Evolutionary conservation across 192 early-diverging fungal genomes (phyloP).

Genomic region (Anaeromyces robustus): DNA sequence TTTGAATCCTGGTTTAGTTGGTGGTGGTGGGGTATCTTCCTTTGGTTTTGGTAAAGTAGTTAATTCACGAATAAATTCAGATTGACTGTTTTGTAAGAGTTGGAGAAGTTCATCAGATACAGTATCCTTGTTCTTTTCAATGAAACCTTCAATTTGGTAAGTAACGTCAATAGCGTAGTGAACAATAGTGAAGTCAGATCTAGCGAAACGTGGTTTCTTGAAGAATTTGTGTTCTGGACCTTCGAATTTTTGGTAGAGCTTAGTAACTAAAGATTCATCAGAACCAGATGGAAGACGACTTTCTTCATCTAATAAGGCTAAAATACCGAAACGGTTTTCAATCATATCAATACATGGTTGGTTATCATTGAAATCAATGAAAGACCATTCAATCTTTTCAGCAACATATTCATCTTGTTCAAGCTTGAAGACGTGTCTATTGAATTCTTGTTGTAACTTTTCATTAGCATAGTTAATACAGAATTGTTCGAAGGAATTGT

Average conservation of each 20-base stretch:
- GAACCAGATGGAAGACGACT: constrained; percentile 70
- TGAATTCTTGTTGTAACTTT: constrained; percentile 98
- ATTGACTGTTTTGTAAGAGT: not conserved
- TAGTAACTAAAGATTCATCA: constrained; percentile 71
- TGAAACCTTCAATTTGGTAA: constrained; percentile 86
- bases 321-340: constrained; percentile 84
- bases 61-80: not conserved
- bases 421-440: constrained; percentile 95
- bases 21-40: not conserved
- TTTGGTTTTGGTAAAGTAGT: not conserved
- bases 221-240: constrained; percentile 54
- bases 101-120: constrained; percentile 67
- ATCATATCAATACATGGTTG: constrained; percentile 98
- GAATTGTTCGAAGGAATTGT: constrained; percentile 99
- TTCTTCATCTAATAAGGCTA: constrained; percentile 93
- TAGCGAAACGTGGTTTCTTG: constrained; percentile 80
- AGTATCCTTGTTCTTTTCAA: constrained; percentile 98
- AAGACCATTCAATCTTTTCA: constrained; percentile 94
- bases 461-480: constrained; percentile 97
- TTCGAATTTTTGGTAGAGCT: constrained; percentile 74
- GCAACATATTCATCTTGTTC: constrained; percentile 97
- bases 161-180: constrained; percentile 92
- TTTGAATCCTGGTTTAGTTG: not conserved
- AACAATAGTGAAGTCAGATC: constrained; percentile 72
- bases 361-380: constrained; percentile 98